Base-by-base conservation (phyloP, 1,139 yeast species). In the Yamadazyma spencermartinsiae region DNA sequence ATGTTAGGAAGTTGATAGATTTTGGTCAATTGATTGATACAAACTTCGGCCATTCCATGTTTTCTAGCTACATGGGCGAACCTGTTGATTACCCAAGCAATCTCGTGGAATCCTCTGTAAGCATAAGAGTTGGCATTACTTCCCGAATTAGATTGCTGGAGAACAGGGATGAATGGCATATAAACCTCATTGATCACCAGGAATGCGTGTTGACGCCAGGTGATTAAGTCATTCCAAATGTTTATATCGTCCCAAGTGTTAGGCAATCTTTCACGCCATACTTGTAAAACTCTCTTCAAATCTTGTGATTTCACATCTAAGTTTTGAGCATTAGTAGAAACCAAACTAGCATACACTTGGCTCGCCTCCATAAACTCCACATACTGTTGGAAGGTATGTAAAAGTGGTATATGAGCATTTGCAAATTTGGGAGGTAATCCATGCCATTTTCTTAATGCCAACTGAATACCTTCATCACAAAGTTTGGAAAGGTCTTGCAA, bases 201-300 rank as follows among this genome's bases (percentile, higher is more conserved):
- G 74, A 94, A 94, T 0, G 96, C 97, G 62, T 92, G 98, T 61
- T 92, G 97, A 56, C 99, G 77, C 98, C 98, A 94, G 0, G 98
- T 90, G 7, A 92, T 96, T 46, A 94, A 69, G 56, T 94, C 99
- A 50, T 95, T 90, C 99, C 99, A 94, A 46, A 90, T 78, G 58
- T 88, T 90, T 51, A 94, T 90, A 58, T 94, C 98, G 63, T 94
- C 99, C 97, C 97, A 92, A 11, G 80, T 72, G 53, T 94, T 94
- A 9, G 99, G 99, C 38, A 94, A 69, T 48, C 99, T 80, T 58
- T 92, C 98, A 56, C 98, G 76, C 99, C 99, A 94, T 0, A 96
- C 96, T 57, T 89, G 97, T 37, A 94, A 65, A 1, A 92, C 96
- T 41, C 98, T 78, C 65, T 92, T 92, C 48, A 94, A 74, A 55